A percentile compares a stretch with the other conserved stretches of the same genome.
These are phyloP conservation scores for Penicillium digitatum DNA, from an alignment of 2,329 filamentous ascomycete species.

Conservation along the genomic window DNA sequence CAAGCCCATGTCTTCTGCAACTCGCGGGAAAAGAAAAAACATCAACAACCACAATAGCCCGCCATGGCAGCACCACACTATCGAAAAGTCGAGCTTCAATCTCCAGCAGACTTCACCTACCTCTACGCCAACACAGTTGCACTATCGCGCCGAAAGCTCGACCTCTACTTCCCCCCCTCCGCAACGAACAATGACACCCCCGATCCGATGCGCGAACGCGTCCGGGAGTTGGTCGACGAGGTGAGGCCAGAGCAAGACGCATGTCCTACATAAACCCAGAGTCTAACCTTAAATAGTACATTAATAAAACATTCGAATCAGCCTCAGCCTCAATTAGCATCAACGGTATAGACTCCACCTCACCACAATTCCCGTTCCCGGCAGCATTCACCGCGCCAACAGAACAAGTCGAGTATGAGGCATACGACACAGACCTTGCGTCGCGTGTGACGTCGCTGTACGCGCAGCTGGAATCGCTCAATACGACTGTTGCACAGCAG, in stretches of 20 bases:
- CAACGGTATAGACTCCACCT: constrained; percentile 45
- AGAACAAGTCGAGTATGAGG: constrained; percentile 47
- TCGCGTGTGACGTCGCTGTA: constrained; percentile 44
- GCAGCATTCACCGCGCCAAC: constrained; percentile 33
- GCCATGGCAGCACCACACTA: constrained; percentile 38
- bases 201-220: constrained; percentile 45
- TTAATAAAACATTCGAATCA: constrained; percentile 42
- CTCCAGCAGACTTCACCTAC: constrained; percentile 48
- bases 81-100: constrained; percentile 51
- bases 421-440: constrained; percentile 45
- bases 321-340: constrained; percentile 46
- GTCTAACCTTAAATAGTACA: constrained; percentile 34
- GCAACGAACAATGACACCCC: constrained; percentile 37
- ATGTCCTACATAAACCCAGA: not conserved
- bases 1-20: constrained; percentile 12
- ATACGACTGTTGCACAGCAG: constrained; percentile 46
- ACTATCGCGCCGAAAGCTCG: constrained; percentile 47
- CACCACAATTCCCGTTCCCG: constrained; percentile 31
- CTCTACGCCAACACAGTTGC: constrained; percentile 46
- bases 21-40: constrained; percentile 14
- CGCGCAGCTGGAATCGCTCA: constrained; percentile 47
- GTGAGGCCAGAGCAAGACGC: constrained; percentile 17
- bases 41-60: constrained; percentile 4
- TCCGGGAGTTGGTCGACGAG: constrained; percentile 42
- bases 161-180: constrained; percentile 47